A percentile compares a stretch with the other conserved stretches of the same genome.
Conservation (phyloP, 306 rosid genomes). For the Quercus alba region DNA sequence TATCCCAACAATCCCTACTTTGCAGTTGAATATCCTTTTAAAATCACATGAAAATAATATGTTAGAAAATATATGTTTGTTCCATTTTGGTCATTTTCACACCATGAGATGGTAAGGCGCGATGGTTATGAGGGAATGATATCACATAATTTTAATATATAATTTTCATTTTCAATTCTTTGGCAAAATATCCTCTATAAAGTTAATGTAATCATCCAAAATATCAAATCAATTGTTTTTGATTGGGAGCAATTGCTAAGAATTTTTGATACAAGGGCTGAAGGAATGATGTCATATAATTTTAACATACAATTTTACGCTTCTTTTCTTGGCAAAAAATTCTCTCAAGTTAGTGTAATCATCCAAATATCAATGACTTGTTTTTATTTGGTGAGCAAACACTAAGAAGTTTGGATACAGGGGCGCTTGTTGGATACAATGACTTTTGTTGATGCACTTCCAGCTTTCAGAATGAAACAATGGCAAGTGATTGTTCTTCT, state of each 20-base stretch:
- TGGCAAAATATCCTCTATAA: background rate
- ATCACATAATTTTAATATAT: too few species aligned
- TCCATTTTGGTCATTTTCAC: too few species aligned
- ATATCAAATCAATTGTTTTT: background rate
- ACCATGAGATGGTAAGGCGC: too few species aligned
- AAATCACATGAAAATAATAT: too few species aligned
- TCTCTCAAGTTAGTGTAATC: background rate
- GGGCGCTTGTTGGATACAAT: slow-evolving; percentile 73
- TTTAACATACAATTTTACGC: background rate
- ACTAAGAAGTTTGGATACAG: slow-evolving; percentile 35
- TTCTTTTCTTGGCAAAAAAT: background rate
- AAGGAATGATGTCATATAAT: too few species aligned
- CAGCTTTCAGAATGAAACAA: slow-evolving; percentile 80
- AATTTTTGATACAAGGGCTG: slow-evolving; percentile 37
- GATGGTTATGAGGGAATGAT: too few species aligned
- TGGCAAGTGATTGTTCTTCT: slow-evolving; percentile 86
- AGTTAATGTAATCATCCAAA: background rate
- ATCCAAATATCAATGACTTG: background rate
- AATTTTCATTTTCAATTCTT: background rate
- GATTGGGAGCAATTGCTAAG: slow-evolving; percentile 10
- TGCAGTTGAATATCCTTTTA: background rate
- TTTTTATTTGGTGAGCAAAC: slow-evolving; percentile 14
- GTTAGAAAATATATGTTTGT: too few species aligned
- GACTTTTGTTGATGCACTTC: slow-evolving; percentile 82
- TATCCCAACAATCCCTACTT: background rate